A percentile compares a stretch with the other conserved stretches of the same genome.
Conservation (phyloP, 2,329 filamentous ascomycete species). For the Talaromyces sp. region DNA sequence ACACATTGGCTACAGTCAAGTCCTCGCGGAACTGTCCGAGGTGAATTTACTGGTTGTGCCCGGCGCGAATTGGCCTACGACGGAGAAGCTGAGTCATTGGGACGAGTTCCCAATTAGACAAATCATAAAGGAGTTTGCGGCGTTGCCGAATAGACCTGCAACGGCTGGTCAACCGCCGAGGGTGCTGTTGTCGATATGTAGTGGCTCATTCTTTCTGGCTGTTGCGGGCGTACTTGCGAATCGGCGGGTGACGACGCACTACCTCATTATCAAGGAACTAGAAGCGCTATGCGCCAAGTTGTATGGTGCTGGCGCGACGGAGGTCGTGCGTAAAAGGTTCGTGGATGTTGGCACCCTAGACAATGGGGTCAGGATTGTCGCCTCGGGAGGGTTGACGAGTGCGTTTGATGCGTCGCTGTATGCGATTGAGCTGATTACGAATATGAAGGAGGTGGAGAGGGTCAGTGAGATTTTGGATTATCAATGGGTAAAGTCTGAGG, state of each 20-base stretch:
- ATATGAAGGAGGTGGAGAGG: conserved; percentile 1
- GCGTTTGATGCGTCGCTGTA: conserved; percentile 12
- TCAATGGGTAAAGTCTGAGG: neutral
- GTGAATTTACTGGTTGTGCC: neutral
- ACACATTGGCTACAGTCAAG: neutral
- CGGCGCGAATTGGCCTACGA: neutral
- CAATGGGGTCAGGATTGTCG: conserved; percentile 10
- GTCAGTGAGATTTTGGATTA: neutral
- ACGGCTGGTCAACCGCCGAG: neutral
- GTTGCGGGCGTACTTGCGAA: conserved; percentile 3
- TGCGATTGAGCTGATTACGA: conserved; percentile 5
- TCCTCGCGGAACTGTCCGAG: neutral
- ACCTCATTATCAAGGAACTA: conserved; percentile 1
- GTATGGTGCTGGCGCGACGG: neutral
- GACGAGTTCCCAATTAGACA: neutral
- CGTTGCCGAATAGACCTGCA: neutral
- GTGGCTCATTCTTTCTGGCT: conserved; percentile 14
- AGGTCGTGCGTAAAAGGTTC: conserved; percentile 8
- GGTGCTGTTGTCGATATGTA: conserved; percentile 11
- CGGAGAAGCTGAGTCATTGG: neutral
- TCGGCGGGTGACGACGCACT: conserved; percentile 8
- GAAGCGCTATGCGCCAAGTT: neutral
- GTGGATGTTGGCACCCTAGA: conserved; percentile 8
- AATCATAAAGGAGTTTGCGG: neutral
- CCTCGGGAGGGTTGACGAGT: conserved; percentile 11